A percentile compares a stretch with the other conserved stretches of the same genome.
These are phyloP conservation scores for Eruca vesicaria DNA, from an alignment of 441 rosid genomes.

Conservation along the genomic window DNA sequence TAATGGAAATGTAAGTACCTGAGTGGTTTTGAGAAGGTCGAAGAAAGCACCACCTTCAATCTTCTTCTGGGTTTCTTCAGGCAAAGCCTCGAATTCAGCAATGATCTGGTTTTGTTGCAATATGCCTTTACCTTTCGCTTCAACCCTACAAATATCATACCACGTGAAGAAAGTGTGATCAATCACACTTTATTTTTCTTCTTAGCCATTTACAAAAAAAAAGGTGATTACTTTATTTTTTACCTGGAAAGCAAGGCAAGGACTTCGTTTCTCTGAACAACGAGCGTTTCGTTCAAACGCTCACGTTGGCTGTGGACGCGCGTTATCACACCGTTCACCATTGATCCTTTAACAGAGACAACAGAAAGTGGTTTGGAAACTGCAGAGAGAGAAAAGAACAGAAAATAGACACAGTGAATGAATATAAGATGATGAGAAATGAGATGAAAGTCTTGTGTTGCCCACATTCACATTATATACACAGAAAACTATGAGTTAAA, in stretches of 20 bases:
- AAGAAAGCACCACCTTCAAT: constrained; percentile 65
- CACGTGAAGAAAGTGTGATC: constrained; percentile 17
- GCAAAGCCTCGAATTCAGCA: constrained; percentile 74
- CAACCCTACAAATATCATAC: constrained; percentile 49
- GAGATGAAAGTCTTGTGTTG: constrained; percentile 3
- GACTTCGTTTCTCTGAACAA: constrained; percentile 74
- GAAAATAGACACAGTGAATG: neutral
- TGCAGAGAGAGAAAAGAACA: constrained; percentile 24
- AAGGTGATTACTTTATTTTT: neutral
- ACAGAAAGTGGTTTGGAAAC: constrained; percentile 18
- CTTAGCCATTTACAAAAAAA: neutral
- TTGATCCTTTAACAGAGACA: constrained; percentile 36
- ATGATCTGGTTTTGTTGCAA: constrained; percentile 78
- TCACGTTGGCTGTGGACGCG: constrained; percentile 92
- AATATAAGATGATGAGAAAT: constrained; percentile 1
- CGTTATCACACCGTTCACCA: constrained; percentile 57
- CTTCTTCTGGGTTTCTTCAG: constrained; percentile 61
- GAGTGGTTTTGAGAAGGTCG: constrained; percentile 70
- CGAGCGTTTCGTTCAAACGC: constrained; percentile 84
- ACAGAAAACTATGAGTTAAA: neutral
- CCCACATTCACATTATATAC: constrained; percentile 23
- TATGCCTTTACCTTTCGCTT: constrained; percentile 79
- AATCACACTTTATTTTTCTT: neutral
- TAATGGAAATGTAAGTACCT: constrained; percentile 41
- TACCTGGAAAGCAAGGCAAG: constrained; percentile 89